Base-by-base conservation (phyloP, 148 eudicot genomes). In the Cornus florida region DNA sequence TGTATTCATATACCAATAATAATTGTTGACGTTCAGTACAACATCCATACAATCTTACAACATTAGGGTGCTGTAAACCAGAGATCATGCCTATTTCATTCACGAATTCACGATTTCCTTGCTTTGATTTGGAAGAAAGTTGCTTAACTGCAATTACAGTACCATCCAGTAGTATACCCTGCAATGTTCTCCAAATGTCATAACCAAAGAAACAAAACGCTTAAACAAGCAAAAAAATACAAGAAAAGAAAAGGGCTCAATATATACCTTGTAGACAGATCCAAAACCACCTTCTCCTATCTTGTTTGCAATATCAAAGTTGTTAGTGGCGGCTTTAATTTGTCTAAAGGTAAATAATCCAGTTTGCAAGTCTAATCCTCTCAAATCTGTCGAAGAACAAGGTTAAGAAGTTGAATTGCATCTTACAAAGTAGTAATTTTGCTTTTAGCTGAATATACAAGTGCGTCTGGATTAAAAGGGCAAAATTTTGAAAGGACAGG, bases 211-310 rank as follows among this genome's bases (percentile, higher is more conserved):
- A 10, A 38, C 16, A 14, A 1, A 16, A 38, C n/a, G n/a, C n/a
- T n/a, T n/a, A n/a, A n/a, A n/a, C n/a, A n/a, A n/a, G n/a, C n/a
- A n/a, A n/a, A n/a, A n/a, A n/a, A n/a, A 59, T 2, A 69, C 11
- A 46, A 46, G 43, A 20, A n/a, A 70, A 0, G 60, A 33, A 38
- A 20, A 46, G 11, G 12, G n/a, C 10, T 74, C 62, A 32, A 8
- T 10, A 67, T 75, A 12, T 82, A 90, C 96, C 93, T 90, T 87
- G 86, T 86, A 92, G 46, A 90, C 96, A 78, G 90, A 78, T 57
- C 95, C 93, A 83, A 89, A 92, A 72, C 96, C 96, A 68, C 96
- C 96, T 77, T 84, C 88, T 50, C 93, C 96, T 75, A 92, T 82
- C 72, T 87, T 90, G 81, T 88, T 84, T 39, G 71, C 87, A 75